Base-by-base conservation (phyloP, 192 early-diverging fungal species). In the Rhizophagus sp. region DNA sequence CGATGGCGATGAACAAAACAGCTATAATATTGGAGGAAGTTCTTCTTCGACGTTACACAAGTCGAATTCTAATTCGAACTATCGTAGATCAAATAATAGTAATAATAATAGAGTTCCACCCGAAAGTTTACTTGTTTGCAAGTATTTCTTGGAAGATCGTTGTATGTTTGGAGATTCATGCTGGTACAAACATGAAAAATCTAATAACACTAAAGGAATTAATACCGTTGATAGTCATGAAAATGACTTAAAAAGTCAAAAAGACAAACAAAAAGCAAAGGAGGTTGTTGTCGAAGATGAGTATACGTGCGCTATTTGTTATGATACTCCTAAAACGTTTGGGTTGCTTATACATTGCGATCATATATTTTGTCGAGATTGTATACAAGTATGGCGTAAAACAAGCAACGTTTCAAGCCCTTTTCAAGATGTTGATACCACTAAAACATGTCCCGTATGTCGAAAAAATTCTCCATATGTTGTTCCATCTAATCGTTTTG, bases 281-380 rank as follows among this genome's bases (percentile, higher is more conserved):
- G 78, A 79, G 24, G 72, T 25, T 24, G 30, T 30, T n/a, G 36
- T 44, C 9, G 73, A 67, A 19, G 50, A 62, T 13, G 74, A 77
- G 39, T 47, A 65, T 36, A 63, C 33, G 2, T 81, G 80, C 52
- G 24, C 80, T 7, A 81, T 81, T 34, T 81, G 80, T 22, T 81
- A 67, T 69, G 80, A 81, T 22, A 49, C 47, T 25, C 80, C 80
- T 34, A 50, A 80, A 17, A 68, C 27, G 25, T 81, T 66, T 76
- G 80, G 80, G 6, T 68, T 81, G 8, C 63, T 81, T 33, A 66
- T 79, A 47, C 66, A 62, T 25, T 81, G 80, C 41, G 80, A 81
- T 49, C 80, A 81, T 52, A 33, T 67, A 25, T 81, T 77, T 63
- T 81, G 80, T 81, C 52, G 81, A 9, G 62, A 77, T 47, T 77